Base-by-base conservation (phyloP, 208 protist species). In the Crithidia sp. region DNA sequence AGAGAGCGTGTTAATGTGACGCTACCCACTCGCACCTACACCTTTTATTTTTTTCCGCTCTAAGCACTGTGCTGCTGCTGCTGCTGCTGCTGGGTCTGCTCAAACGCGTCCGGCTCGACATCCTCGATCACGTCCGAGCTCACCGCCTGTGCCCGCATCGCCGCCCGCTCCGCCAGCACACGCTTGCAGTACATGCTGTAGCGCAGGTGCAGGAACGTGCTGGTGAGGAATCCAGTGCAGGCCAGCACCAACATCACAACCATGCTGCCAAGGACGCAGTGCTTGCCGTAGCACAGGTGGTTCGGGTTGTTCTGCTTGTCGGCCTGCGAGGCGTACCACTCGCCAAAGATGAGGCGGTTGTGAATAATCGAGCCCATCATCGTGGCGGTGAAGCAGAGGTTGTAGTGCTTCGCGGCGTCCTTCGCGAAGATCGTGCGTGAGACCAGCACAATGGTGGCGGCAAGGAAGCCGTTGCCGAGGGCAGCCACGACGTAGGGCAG, bases 401-500 rank as follows among this genome's bases (percentile, higher is more conserved):
- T 79, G 76, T 92, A 95, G 75, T 91, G 87, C 82, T 89, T 89
- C 17, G 81, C 90, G 5, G 85, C 65, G 72, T 92, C 85, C 62
- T 85, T 82, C 10, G 80, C 82, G 81, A 79, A 94, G 50, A 91
- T 85, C 36, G 84, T 87, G 40, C 89, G 89, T 16, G 82, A 60
- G n/a, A 91, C 82, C 47, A 94, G 79, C 39, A 89, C 76, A n/a
- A 69, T 67, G 14, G 74, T 74, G 4, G 81, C 83, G 2, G 86
- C 85, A 3, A 62, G 50, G 69, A 85, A 91, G 36, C 89, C 89
- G 79, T 88, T 89, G 16, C 79, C 85, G 6, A 93, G 41, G 12
- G 88, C 80, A 8, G 84, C 76, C 12, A 86, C 68, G 17, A 89
- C 74, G 64, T 80, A 87, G 7, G 85, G 78, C n/a, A 93, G 67